Base-by-base conservation (phyloP, 768 basidiomycete species). In the Leccinum uliginosum region DNA sequence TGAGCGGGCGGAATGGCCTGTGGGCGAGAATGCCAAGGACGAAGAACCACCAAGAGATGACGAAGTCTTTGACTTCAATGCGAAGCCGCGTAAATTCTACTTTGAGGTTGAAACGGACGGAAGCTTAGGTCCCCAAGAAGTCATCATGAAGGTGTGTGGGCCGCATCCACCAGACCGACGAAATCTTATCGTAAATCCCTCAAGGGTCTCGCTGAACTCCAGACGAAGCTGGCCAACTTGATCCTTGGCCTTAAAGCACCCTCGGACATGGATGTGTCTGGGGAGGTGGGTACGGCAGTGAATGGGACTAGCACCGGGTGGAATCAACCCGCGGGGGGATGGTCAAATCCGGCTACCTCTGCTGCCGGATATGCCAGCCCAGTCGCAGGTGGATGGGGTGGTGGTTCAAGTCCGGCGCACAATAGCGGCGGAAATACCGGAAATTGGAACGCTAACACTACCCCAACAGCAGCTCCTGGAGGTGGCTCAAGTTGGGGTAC, bases 31-130 rank as follows among this genome's bases (percentile, higher is more conserved):
- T 69, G 91, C 89, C 15, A 78, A 81, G 59, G 87, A 93, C 66
- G 93, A 95, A 71, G 89, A 92, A 65, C 72, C 84, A 2, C 86
- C 85, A 3, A 78, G 88, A 53, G 91, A 93, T 50, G 87, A 91
- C 61, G 85, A 89, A 67, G 78, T 78, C 5, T 98, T 98, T 67
- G 92, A 98, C 69, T 98, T 83, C 72, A 83, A 84, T 50, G 91
- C 92, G 27, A 86, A 91, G 66, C 91, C 97, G 5, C 81, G 83
- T 38, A 89, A 88, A 69, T 99, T 96, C 71, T 99, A 98, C 72
- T 84, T 94, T 62, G 89, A 93, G 59, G 91, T 96, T 6, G 97
- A 99, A 75, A 92, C 92, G 15, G 93, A 94, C 59, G 96, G 96
- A 12, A 93, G 89, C 70, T 71, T 96, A 32, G 82, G 82, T 10